A percentile compares a stretch with the other conserved stretches of the same genome.
phyloP scores from a whole-genome alignment of 441 rosid genomes.

The Euphorbia schlechtendalii region DNA sequence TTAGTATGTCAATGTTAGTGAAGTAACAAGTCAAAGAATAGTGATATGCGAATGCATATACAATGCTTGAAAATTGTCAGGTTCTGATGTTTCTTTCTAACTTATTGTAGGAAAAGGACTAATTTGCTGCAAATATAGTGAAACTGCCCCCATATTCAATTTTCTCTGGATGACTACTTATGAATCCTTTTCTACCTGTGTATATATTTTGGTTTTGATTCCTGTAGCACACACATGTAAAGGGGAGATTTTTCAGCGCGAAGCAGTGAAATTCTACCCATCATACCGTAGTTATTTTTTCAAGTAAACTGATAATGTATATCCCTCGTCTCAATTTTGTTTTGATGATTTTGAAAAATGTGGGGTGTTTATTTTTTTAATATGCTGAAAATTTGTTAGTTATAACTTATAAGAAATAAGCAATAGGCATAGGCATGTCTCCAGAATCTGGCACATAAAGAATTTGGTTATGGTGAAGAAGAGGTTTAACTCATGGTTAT shows the following conservation, averaged over 20 bases:
- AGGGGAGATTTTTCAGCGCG: background rate
- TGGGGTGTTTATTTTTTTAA: background rate
- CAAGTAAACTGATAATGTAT: background rate
- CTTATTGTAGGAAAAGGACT: background rate
- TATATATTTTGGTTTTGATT: constrained; percentile 12
- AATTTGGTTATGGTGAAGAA: too few relatives aligned
- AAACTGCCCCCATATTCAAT: background rate
- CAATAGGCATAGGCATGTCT: background rate
- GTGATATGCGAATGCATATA: too few relatives aligned
- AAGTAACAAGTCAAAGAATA: too few relatives aligned
- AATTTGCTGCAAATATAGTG: constrained; percentile 5
- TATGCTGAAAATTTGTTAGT: background rate
- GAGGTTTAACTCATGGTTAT: too few relatives aligned
- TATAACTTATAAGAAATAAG: too few relatives aligned
- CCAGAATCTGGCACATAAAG: background rate
- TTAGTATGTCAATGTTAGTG: too few relatives aligned
- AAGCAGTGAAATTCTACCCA: background rate
- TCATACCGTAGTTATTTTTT: background rate
- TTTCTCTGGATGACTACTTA: background rate
- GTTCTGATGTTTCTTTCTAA: constrained; percentile 2
- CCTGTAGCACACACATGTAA: constrained; percentile 7
- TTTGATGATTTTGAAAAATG: background rate
- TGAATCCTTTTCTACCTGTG: constrained; percentile 4
- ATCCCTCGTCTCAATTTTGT: background rate
- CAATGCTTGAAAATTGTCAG: too few relatives aligned